Percentiles rank a stretch among this genome's conserved stretches.
These are phyloP conservation scores for Lactarius hatsudake DNA, from an alignment of 768 basidiomycete species.

Conservation along the genomic window DNA sequence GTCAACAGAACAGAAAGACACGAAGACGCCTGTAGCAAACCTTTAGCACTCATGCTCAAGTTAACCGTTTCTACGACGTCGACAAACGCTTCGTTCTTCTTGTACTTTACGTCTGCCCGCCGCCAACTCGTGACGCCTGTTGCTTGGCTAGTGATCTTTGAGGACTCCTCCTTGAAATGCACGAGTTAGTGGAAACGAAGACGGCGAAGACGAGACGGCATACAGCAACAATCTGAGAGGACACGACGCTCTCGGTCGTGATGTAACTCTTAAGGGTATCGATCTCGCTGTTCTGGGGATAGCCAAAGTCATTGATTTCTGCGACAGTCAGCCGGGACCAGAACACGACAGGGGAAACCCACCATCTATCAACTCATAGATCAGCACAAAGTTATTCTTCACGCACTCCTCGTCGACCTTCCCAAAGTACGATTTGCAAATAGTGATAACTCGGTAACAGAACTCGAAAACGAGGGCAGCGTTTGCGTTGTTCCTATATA, in stretches of 20 bases:
- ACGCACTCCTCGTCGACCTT: constrained; percentile 97
- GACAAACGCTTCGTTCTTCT: constrained; percentile 99
- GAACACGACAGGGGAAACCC: constrained; percentile 28
- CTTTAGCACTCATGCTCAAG: constrained; percentile 95
- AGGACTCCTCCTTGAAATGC: constrained; percentile 79
- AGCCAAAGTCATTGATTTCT: constrained; percentile 99
- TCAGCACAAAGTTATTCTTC: constrained; percentile 98
- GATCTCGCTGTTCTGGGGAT: constrained; percentile 98
- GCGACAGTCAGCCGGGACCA: constrained; percentile 14
- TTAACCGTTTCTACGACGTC: constrained; percentile 98
- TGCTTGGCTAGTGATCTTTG: constrained; percentile 95
- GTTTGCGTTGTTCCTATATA: constrained; percentile 84
- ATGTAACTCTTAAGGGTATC: constrained; percentile 98
- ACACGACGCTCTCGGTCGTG: constrained; percentile 94
- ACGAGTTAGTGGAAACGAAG: constrained; percentile 2
- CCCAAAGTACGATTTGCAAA: constrained; percentile 94
- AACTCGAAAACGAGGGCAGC: constrained; percentile 98
- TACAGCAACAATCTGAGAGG: constrained; percentile 79
- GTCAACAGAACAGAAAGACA: neutral
- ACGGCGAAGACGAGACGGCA: constrained; percentile 29
- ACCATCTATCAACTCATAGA: constrained; percentile 98
- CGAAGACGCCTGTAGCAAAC: constrained; percentile 39
- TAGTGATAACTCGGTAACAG: constrained; percentile 93
- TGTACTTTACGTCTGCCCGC: constrained; percentile 93
- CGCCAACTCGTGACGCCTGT: constrained; percentile 97